Evolutionary conservation across 2,329 filamentous ascomycete species (phyloP), one percentile per base, ranked within the genome.

Genomic region (Zymoseptoria tritici): DNA sequence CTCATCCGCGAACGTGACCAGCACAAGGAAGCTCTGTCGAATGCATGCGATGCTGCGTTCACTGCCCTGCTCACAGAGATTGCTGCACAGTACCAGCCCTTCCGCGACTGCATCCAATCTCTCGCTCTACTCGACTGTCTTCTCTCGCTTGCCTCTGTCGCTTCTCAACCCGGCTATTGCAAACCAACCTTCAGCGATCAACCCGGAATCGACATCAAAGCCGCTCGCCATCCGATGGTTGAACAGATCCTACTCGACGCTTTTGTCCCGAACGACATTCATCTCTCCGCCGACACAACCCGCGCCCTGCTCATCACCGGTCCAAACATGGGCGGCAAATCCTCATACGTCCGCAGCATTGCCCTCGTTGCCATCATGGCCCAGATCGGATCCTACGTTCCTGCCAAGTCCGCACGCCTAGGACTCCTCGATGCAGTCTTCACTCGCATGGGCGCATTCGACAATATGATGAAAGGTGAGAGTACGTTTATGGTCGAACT

Each of bases 251-350:
- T 97, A 5, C 82, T 93, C 3, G 85, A 89, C 66, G 82, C 85
- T 56, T 99, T 97, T 75, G 96, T 99, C 60, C 93, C 94, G 53
- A 99, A 99, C 75, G 85, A 88, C 68, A 88, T 91, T 9, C 77
- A 83, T 2, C 83, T 97, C 53, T 81, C 84, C n/a, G 82, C 85
- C 2, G 81, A 85, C 1, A 72, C 79, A 0, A 83, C 85, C 0
- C 82, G 89, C 5, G 90, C 91, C 2, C 84, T 97, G 66, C 86
- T 97, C 58, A 87, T 99, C 68, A 99, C 94, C 0, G 94, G 94
- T 0, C 94, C 94, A 29, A 99, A 99, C 77, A 99, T 99, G 94
- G 94, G 94, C 69, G 94, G 94, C 59, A 99, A 99, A 73, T 96
- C 91, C n/a, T 94, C 89, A 60, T 99, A 96, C 74, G 93, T 99